Evolutionary conservation across 257 asterid species (phyloP), one percentile per base, ranked within the genome.

Genomic region (Fraxinus cuspidata): DNA sequence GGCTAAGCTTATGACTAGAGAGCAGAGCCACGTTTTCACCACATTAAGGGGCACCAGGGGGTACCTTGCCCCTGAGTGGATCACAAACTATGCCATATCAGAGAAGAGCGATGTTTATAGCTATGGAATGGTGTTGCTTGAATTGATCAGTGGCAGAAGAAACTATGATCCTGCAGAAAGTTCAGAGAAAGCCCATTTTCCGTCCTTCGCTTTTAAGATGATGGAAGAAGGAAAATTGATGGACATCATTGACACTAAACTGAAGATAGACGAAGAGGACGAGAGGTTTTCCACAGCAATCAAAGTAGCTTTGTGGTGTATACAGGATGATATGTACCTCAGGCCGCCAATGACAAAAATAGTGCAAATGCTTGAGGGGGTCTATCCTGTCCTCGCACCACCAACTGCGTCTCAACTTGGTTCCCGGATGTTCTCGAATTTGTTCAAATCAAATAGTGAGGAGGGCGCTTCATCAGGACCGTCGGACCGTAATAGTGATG

Each of bases 1-100:
- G 0, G 98, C 98, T 3, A 94, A 92, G 97, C 91, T 94, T 25
- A 94, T 94, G 98, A 92, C 86, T 0, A 82, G 97, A 68, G 97
- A 92, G 71, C 97, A 90, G 58, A 94, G 98, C 82, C 89, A 88
- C 18, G 97, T 90, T 28, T 92, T 94, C 80, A 92, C 97, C 1
- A 90, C 98, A 2, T 27, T 94, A 77, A 89, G 97, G 81, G 98
- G 98, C 47, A 94, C 98, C 23, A 67, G 98, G 67, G 98, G 98
- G 31, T 94, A 94, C 86, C 91, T 94, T 25, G 99, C 99, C 0
- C 99, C 99, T 0, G 99, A 96, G 63, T 96, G 99, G 99, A 92
- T 96, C 86, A 93, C 97, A 25, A 96, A 81, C 90, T 89, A 92
- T 19, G 96, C 99, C 47, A 93, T 96, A 70, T 93, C 99, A 0